Evolutionary conservation across 2,329 filamentous ascomycete genomes (phyloP), one percentile per base, ranked within the genome.

Genomic region (Beauveria rudraprayagi): DNA sequence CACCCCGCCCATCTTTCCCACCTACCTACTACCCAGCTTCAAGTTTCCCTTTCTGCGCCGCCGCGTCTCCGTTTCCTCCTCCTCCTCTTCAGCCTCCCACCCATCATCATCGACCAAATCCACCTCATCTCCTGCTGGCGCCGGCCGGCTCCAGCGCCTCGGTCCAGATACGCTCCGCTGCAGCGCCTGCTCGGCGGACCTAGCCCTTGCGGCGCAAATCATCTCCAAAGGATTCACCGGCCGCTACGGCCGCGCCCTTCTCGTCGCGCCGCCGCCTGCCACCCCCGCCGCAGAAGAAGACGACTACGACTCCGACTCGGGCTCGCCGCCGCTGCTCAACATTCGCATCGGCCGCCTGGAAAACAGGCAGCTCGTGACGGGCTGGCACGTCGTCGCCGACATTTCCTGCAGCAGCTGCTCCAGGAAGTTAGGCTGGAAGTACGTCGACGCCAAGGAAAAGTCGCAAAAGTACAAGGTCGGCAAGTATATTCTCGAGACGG

Each of bases 191-290:
- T 77, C 82, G 14, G 75, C 80, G 60, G 83, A 88, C 70, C 70
- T 88, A n/a, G 85, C 83, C 19, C 83, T 84, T 67, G 70, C 77
- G 17, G 78, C 80, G 14, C 84, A 87, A 69, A 82, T 88, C 63
- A 78, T 88, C 44, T 84, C 80, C 64, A 87, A 87, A 69, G 82
- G 83, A 64, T 89, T 88, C 73, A 86, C 81, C 0, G 86, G 86
- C 19, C 83, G 84, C 22, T 80, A 87, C 70, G 86, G 86, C 6
- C 80, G 84, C 26, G 85, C 85, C 14, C 86, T 82, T 68, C 78
- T 89, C 54, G 82, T 88, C 54, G 75, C 81, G 52, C 76, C 69
- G 28, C 66, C 66, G 19, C 51, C 22, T 5, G 24, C 55, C 28
- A 26, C 46, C 34, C 16, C 34, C 14, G 66, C 65, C 43, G 64